phyloP scores from a whole-genome alignment of 2,329 filamentous ascomycete genomes.

The Onygenales sp. region DNA sequence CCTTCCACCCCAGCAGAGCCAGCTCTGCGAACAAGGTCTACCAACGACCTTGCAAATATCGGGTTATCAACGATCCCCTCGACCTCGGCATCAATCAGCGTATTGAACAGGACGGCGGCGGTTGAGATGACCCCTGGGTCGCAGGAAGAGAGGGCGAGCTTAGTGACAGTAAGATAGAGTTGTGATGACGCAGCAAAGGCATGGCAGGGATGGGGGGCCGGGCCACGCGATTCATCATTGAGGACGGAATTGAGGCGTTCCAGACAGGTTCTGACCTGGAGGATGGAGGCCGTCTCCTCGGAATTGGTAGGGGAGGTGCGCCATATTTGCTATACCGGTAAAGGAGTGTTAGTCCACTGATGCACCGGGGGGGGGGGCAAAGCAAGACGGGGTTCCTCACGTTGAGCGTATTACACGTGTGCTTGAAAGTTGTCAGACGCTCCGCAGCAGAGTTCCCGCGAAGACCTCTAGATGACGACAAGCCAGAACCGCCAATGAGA shows the following conservation, averaged over 20 bases:
- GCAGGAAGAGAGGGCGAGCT: constrained; percentile 76
- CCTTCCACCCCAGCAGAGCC: constrained; percentile 61
- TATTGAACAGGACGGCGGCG: constrained; percentile 77
- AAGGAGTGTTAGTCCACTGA: background rate
- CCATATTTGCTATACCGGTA: constrained; percentile 47
- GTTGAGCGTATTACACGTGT: constrained; percentile 50
- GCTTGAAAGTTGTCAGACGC: constrained; percentile 52
- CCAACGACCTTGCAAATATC: constrained; percentile 75
- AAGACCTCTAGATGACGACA: constrained; percentile 38
- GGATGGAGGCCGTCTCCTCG: constrained; percentile 42
- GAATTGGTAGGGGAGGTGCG: constrained; percentile 42
- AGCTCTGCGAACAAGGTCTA: constrained; percentile 73
- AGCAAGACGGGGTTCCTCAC: constrained; percentile 23
- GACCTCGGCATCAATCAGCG: constrained; percentile 90
- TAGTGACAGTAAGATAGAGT: constrained; percentile 80
- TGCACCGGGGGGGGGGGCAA: background rate
- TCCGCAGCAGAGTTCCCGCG: constrained; percentile 48
- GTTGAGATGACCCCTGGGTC: constrained; percentile 80
- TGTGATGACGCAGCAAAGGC: constrained; percentile 76
- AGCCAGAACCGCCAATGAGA: constrained; percentile 48
- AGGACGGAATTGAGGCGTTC: constrained; percentile 58
- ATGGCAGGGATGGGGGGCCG: constrained; percentile 84
- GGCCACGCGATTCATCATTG: constrained; percentile 78
- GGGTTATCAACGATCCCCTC: constrained; percentile 86
- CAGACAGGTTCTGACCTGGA: constrained; percentile 43